Percentiles rank a stretch among this genome's conserved stretches.
These are phyloP conservation scores for Cercospora sp. DNA, from an alignment of 2,329 filamentous ascomycete species.

Conservation along the genomic window DNA sequence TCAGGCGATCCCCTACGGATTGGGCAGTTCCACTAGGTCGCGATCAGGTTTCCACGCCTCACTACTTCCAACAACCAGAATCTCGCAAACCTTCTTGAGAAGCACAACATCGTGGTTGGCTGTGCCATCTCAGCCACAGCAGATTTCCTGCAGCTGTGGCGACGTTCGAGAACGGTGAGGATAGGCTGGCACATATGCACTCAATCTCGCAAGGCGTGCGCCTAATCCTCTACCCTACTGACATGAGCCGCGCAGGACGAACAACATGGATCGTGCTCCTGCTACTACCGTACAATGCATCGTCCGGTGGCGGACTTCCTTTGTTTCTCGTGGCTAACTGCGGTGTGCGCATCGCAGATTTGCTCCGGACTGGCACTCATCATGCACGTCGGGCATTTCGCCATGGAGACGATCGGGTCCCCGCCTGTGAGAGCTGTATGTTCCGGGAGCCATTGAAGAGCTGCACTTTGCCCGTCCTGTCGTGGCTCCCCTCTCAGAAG, in stretches of 20 bases:
- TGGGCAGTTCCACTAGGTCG: not conserved
- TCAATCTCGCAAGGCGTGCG: not conserved
- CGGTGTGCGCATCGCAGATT: not conserved
- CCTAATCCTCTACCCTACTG: not conserved
- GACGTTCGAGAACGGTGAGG: not conserved
- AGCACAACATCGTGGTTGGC: not conserved
- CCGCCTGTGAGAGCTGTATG: not conserved
- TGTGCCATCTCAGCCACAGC: not conserved
- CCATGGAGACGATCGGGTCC: not conserved
- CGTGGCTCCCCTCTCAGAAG: slow-evolving; percentile 1
- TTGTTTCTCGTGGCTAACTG: not conserved
- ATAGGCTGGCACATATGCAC: not conserved
- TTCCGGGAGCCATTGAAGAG: not conserved
- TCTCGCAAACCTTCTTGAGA: not conserved
- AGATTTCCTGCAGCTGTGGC: not conserved
- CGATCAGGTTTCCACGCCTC: not conserved
- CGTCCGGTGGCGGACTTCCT: not conserved
- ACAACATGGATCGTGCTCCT: not conserved
- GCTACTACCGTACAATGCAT: slow-evolving; percentile 1
- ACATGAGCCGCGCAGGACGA: not conserved
- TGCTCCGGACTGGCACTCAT: not conserved
- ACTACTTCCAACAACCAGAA: not conserved
- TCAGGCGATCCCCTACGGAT: not conserved
- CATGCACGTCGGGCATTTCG: not conserved
- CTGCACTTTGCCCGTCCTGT: not conserved